Conservation (phyloP, 179 eudicot species). For the Beta lomatogona region DNA sequence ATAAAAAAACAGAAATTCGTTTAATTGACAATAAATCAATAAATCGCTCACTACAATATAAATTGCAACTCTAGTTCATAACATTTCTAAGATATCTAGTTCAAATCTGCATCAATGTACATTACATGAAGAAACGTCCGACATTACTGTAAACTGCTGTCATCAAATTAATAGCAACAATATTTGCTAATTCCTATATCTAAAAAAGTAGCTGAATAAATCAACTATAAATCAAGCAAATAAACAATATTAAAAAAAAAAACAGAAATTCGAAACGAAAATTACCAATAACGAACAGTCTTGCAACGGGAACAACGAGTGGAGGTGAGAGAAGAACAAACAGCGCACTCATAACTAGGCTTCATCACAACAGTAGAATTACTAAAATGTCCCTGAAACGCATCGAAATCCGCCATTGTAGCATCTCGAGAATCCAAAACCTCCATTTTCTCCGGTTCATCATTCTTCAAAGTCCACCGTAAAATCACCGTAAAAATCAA, state of each 20-base stretch:
- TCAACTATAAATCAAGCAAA: not conserved
- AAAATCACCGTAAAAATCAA: conserved; percentile 32
- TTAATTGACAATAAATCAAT: no score
- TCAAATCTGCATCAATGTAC: not conserved
- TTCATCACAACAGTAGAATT: not conserved
- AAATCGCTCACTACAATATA: not conserved
- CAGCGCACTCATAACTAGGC: conserved; percentile 36
- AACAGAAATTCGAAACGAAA: not conserved
- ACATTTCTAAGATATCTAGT: not conserved
- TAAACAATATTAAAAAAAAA: not conserved
- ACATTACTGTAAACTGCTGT: not conserved
- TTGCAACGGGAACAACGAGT: conserved; percentile 44
- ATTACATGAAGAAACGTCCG: not conserved
- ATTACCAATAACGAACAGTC: conserved; percentile 47
- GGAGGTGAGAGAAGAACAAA: conserved; percentile 30
- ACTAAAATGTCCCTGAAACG: not conserved
- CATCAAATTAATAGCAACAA: not conserved
- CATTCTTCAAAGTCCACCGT: conserved; percentile 33
- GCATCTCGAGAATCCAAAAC: not conserved
- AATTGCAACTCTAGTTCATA: not conserved
- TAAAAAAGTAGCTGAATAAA: not conserved
- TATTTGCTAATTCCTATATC: no score
- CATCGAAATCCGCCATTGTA: conserved; percentile 20
- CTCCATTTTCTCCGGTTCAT: conserved; percentile 20
- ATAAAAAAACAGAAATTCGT: no score